Evolutionary conservation across 2,329 filamentous ascomycete genomes (phyloP).

Genomic region (Zymoseptoria ardabiliae): DNA sequence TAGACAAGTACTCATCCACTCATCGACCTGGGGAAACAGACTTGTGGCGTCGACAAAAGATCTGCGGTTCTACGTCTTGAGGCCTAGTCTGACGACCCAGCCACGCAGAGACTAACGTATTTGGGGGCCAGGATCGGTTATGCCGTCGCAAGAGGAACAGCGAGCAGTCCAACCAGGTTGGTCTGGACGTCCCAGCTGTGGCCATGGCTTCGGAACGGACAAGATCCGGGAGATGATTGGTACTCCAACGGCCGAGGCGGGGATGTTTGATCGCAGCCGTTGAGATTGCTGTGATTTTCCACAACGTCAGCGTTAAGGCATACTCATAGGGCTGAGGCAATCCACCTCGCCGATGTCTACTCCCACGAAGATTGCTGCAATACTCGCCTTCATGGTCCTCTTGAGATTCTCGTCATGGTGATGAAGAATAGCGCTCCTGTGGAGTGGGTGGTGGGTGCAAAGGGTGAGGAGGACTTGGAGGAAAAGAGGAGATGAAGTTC

Average conservation of each 20-base stretch:
- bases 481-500: not conserved
- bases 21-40: not conserved
- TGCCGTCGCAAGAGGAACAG: no score
- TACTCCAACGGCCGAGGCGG: not conserved
- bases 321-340: not conserved
- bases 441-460: not conserved
- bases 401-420: not conserved
- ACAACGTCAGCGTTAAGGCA: not conserved
- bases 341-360: not conserved
- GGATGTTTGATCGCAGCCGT: not conserved
- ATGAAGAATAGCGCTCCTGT: not conserved
- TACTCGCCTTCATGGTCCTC: no score
- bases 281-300: not conserved
- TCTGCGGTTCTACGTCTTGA: not conserved
- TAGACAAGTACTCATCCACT: not conserved
- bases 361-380: no score
- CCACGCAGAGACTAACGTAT: no score
- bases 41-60: not conserved
- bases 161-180: no score
- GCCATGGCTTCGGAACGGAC: not conserved
- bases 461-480: not conserved
- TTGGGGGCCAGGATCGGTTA: no score
- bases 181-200: no score
- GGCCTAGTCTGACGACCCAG: not conserved
- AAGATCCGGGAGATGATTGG: not conserved